Conservation (phyloP, 2,329 filamentous ascomycete species). For the Aspergillus sp. region DNA sequence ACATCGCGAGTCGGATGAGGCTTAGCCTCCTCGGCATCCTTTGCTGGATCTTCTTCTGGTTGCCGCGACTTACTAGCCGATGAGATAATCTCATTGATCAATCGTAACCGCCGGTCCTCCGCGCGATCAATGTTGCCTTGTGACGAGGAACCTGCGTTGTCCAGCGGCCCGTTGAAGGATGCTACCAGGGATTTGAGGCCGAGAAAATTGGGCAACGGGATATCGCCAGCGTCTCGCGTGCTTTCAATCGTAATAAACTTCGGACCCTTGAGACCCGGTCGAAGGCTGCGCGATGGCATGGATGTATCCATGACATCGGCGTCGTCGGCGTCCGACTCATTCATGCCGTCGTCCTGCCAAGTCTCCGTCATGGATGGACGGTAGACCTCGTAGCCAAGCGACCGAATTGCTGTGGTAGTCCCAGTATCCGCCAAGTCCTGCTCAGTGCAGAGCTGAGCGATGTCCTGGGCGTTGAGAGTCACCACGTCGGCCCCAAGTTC, state of each 20-base stretch:
- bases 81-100: constrained; percentile 36
- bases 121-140: constrained; percentile 19
- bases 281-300: constrained; percentile 17
- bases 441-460: constrained; percentile 44
- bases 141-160: constrained; percentile 17
- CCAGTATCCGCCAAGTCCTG: constrained; percentile 38
- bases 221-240: constrained; percentile 29
- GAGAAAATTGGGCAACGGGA: constrained; percentile 32
- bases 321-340: constrained; percentile 47
- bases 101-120: constrained; percentile 33
- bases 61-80: constrained; percentile 16
- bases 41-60: constrained; percentile 1
- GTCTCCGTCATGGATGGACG: constrained; percentile 29
- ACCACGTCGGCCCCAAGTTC: constrained; percentile 50
- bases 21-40: constrained; percentile 4
- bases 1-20: constrained; percentile 41
- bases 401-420: constrained; percentile 35
- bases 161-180: constrained; percentile 30
- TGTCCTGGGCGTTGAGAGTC: constrained; percentile 47
- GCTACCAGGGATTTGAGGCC: constrained; percentile 32
- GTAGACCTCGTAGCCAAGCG: constrained; percentile 58
- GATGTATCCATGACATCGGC: constrained; percentile 30
- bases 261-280: constrained; percentile 20
- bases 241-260: constrained; percentile 37
- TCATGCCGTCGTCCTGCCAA: constrained; percentile 45